Base-by-base conservation (phyloP, 2,329 filamentous ascomycete genomes). In the Plenodomus biglobosus region DNA sequence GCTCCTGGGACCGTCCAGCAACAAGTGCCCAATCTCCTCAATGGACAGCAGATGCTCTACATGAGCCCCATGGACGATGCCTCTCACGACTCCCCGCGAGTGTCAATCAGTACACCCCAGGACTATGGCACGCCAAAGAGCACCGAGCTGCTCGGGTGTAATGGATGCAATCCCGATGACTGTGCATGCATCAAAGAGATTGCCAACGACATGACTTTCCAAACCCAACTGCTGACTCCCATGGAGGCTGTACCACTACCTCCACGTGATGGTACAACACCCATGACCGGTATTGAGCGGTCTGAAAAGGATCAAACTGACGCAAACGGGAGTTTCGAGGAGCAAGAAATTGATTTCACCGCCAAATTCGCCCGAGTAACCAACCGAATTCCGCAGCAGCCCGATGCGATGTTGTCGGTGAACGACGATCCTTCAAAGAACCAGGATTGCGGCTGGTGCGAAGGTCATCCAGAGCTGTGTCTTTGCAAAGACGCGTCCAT, bases 261-360 rank as follows among this genome's bases (percentile, higher is more conserved):
- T 27, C 47, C 34, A 15, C 44, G 43, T 19, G 38, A 37, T 17
- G 48, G 22, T 13, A 24, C 22, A 3, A 55, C 55, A 19, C 49
- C 59, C 16, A 56, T 60, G 50, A 58, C 59, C 17, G 58, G 53
- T 18, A 41, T 59, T 6, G 45, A 58, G 19, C 52, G 38, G 24
- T 40, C 39, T 35, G 15, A 46, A 32, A 40, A 54, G 32, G 32
- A 41, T 35, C 35, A 48, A 20, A 13, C 30, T 40, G 18, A 38
- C 20, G 41, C 40, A 13, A 36, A 48, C 27, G 40, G 40, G 48
- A 36, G 53, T 38, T 16, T 50, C 38, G 13, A 48, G 53, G 21
- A 44, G 32, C n/a, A 54, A 21, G 69, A 71, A 46, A 68, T 66
- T 18, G 69, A 72, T 42, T 71, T 71, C 52, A 72, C 69, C 20